Conservation (phyloP, 148 eudicot genomes). For the Heliosperma pusillum region DNA sequence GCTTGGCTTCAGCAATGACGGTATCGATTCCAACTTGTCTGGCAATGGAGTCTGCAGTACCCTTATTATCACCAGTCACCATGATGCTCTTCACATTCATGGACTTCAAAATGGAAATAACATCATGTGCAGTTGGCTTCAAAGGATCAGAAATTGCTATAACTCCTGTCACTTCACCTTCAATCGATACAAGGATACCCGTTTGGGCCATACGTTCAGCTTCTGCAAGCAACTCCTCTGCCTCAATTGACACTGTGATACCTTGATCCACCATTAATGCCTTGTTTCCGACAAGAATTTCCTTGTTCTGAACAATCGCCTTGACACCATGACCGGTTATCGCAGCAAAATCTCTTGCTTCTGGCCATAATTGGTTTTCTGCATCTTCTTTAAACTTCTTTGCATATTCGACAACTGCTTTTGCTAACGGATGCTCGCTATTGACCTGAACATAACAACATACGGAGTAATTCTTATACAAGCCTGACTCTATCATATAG, state of each 20-base stretch:
- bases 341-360: conserved; percentile 61
- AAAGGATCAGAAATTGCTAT: conserved; percentile 82
- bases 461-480: neutral
- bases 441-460: conserved; percentile 44
- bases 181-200: conserved; percentile 74
- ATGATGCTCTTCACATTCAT: conserved; percentile 81
- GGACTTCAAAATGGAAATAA: conserved; percentile 71
- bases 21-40: conserved; percentile 73
- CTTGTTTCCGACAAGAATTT: conserved; percentile 77
- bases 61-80: conserved; percentile 95
- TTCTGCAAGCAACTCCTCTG: conserved; percentile 68
- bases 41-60: conserved; percentile 86
- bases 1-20: conserved; percentile 87
- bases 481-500: too few species aligned
- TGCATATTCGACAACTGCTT: conserved; percentile 82
- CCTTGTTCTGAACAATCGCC: conserved; percentile 52
- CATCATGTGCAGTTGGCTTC: conserved; percentile 72
- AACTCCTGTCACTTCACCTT: conserved; percentile 52
- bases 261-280: conserved; percentile 62
- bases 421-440: conserved; percentile 94
- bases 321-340: conserved; percentile 84
- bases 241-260: conserved; percentile 49
- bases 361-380: conserved; percentile 50
- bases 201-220: conserved; percentile 80
- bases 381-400: conserved; percentile 64